Evolutionary conservation across 805 yeast genomes (phyloP).

Genomic region (Schizosaccharomyces japonicus): DNA sequence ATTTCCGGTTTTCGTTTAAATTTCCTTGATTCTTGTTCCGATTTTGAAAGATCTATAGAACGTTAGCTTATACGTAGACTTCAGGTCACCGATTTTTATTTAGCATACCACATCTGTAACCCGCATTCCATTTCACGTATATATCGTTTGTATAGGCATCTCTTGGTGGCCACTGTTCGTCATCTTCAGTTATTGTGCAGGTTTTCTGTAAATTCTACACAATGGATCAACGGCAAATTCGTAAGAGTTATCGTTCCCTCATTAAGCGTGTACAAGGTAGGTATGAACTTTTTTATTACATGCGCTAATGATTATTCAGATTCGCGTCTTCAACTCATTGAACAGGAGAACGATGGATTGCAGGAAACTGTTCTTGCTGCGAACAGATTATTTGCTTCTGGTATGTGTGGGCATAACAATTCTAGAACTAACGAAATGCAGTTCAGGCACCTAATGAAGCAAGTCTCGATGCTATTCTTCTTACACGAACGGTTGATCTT

Average conservation of each 20-base stretch:
- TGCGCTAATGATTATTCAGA: not conserved
- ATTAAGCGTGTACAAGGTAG: not conserved
- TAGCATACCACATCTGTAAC: no score
- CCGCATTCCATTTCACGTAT: no score
- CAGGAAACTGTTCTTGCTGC: not conserved
- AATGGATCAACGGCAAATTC: not conserved
- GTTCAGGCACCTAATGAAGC: constrained; percentile 2
- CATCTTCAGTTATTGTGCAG: no score
- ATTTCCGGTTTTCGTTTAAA: no score
- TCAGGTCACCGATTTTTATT: no score
- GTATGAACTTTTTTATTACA: not conserved
- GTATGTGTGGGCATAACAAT: not conserved
- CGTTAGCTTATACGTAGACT: no score
- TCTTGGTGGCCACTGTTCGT: no score
- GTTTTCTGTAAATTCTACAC: no score
- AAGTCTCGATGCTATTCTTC: not conserved
- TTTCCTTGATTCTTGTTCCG: no score
- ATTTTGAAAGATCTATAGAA: no score
- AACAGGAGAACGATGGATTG: not conserved
- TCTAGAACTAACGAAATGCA: not conserved
- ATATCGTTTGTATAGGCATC: no score
- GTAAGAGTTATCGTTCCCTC: not conserved
- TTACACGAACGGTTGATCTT: constrained; percentile 3
- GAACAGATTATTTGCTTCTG: not conserved
- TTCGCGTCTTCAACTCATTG: not conserved